A percentile compares a stretch with the other conserved stretches of the same genome.
phyloP scores from a whole-genome alignment of 768 basidiomycete genomes.

The Lyophyllum decastes region DNA sequence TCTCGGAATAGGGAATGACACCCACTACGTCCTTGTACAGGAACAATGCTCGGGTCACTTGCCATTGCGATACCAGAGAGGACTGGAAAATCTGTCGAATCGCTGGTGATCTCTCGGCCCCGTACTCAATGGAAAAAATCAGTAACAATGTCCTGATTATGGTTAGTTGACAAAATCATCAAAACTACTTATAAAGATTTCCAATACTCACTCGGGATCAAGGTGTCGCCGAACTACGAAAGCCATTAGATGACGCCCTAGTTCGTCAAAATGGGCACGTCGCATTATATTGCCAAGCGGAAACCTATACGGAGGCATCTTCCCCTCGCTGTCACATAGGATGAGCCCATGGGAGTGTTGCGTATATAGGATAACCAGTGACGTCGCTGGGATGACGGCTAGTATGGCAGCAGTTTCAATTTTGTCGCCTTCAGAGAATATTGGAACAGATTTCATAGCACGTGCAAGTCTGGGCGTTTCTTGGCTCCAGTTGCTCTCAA shows the following conservation, averaged over 20 bases:
- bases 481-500: slow-evolving; percentile 12
- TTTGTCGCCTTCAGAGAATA: not conserved
- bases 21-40: slow-evolving; percentile 8
- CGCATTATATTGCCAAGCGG: not conserved
- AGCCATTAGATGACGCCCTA: slow-evolving; percentile 8
- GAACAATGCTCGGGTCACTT: not conserved
- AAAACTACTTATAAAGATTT: not conserved
- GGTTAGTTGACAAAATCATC: no score
- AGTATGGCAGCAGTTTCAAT: slow-evolving; percentile 3
- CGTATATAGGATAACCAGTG: slow-evolving; percentile 6
- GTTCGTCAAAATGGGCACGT: slow-evolving; percentile 5
- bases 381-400: slow-evolving; percentile 13
- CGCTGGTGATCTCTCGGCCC: not conserved
- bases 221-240: not conserved
- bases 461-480: not conserved
- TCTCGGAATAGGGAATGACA: not conserved
- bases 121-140: slow-evolving; percentile 3
- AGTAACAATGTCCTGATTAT: not conserved
- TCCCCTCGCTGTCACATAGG: slow-evolving; percentile 4
- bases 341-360: not conserved
- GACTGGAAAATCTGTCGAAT: not conserved
- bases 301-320: not conserved
- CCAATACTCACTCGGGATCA: not conserved
- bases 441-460: slow-evolving; percentile 6
- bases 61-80: not conserved